These are phyloP conservation scores for Helianthus tuberosus DNA, from an alignment of 129 eudicot genomes.

Conservation along the genomic window DNA sequence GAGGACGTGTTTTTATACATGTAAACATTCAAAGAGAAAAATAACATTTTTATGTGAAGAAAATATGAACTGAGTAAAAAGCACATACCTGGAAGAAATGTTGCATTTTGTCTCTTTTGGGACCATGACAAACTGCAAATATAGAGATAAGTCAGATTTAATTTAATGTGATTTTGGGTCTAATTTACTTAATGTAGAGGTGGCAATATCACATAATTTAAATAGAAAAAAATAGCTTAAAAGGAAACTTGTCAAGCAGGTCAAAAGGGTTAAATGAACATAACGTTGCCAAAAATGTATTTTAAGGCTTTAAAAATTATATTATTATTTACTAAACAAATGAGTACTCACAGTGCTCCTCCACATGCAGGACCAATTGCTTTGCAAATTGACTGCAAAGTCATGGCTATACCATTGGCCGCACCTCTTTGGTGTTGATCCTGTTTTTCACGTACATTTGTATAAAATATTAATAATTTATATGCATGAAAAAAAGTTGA, in stretches of 20 bases:
- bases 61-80: neutral
- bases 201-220: neutral
- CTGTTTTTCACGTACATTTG: constrained; percentile 34
- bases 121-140: constrained; percentile 71
- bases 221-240: neutral
- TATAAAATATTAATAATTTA: neutral
- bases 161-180: neutral
- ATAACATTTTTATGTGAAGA: neutral
- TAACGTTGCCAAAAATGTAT: neutral
- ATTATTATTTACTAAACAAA: neutral
- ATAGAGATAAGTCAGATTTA: neutral
- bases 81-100: constrained; percentile 64
- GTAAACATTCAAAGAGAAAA: neutral
- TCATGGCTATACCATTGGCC: constrained; percentile 83
- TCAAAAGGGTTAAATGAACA: neutral
- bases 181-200: neutral
- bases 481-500: neutral
- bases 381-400: constrained; percentile 68
- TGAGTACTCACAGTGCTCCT: constrained; percentile 70
- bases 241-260: neutral
- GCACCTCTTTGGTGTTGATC: constrained; percentile 90
- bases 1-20: neutral
- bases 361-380: constrained; percentile 81
- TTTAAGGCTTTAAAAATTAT: neutral
- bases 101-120: constrained; percentile 58